phyloP scores from a whole-genome alignment of 2,329 filamentous ascomycete species.

The Hirsutella thompsonii region DNA sequence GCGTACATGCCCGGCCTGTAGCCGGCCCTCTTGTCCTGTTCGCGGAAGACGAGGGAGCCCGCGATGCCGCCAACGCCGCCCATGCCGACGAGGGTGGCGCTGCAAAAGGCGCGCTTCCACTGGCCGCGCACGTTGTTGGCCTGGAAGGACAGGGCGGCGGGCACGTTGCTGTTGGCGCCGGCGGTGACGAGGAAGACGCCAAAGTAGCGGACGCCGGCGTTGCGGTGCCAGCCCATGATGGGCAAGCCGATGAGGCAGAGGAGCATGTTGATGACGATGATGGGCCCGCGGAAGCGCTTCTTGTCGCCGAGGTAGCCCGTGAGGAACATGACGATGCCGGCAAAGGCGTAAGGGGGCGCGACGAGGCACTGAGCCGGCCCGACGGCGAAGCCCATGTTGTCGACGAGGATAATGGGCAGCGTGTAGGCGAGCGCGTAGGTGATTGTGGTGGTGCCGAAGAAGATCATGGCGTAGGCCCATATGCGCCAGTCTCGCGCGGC shows the following conservation, averaged over 20 bases:
- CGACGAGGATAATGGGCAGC: constrained; percentile 58
- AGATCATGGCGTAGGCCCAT: constrained; percentile 49
- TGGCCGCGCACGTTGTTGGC: constrained; percentile 81
- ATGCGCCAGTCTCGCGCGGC: constrained; percentile 40
- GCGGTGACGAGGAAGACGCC: constrained; percentile 67
- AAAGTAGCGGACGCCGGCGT: constrained; percentile 50
- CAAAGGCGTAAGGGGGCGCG: constrained; percentile 55
- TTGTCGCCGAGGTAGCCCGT: constrained; percentile 54
- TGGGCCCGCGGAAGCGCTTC: constrained; percentile 50
- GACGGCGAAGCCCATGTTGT: constrained; percentile 50
- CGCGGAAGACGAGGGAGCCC: constrained; percentile 59
- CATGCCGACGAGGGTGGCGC: constrained; percentile 61
- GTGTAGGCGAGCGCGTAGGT: constrained; percentile 70
- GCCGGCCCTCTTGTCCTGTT: constrained; percentile 33
- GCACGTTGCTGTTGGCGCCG: constrained; percentile 67
- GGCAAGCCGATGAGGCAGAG: constrained; percentile 56
- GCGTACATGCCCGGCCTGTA: constrained; percentile 44
- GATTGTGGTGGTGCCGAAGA: constrained; percentile 56
- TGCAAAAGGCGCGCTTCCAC: constrained; percentile 76
- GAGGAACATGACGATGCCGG: constrained; percentile 47
- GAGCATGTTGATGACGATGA: constrained; percentile 53
- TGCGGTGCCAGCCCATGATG: constrained; percentile 55
- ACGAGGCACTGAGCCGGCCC: constrained; percentile 56
- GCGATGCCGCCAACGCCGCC: constrained; percentile 71
- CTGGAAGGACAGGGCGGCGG: constrained; percentile 64